A percentile compares a stretch with the other conserved stretches of the same genome.
These are phyloP conservation scores for Solanum arcanum DNA, from an alignment of 257 asterid genomes.

Conservation along the genomic window DNA sequence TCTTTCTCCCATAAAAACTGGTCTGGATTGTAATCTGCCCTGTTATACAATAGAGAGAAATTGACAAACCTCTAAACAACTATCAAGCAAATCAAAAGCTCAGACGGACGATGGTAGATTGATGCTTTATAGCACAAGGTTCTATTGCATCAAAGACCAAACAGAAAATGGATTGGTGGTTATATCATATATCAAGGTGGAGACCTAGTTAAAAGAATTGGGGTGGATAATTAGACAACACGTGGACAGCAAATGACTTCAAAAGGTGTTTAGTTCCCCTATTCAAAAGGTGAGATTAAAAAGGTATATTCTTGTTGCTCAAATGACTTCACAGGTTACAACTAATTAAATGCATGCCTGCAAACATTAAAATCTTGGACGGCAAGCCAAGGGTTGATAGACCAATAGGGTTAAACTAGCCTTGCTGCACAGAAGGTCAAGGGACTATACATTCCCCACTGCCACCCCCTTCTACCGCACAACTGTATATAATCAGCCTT, in stretches of 20 bases:
- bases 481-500: background rate
- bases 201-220: background rate
- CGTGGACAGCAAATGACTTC: background rate
- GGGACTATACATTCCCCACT: background rate
- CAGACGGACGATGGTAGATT: background rate
- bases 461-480: background rate
- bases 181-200: background rate
- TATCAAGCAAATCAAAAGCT: background rate
- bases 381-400: background rate
- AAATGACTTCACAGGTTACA: background rate
- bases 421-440: background rate
- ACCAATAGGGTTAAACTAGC: background rate
- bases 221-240: background rate
- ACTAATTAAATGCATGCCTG: background rate
- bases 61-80: background rate
- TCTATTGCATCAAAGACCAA: background rate
- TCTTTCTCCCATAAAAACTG: constrained; percentile 86
- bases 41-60: constrained; percentile 21
- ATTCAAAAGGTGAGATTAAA: background rate
- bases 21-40: constrained; percentile 93
- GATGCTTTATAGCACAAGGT: background rate
- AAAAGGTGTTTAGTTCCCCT: background rate
- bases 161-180: background rate
- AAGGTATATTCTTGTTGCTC: background rate
- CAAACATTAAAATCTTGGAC: background rate